Evolutionary conservation across 2,329 filamentous ascomycete species (phyloP), one percentile per base, ranked within the genome.

Genomic region (Colletotrichum aenigma): DNA sequence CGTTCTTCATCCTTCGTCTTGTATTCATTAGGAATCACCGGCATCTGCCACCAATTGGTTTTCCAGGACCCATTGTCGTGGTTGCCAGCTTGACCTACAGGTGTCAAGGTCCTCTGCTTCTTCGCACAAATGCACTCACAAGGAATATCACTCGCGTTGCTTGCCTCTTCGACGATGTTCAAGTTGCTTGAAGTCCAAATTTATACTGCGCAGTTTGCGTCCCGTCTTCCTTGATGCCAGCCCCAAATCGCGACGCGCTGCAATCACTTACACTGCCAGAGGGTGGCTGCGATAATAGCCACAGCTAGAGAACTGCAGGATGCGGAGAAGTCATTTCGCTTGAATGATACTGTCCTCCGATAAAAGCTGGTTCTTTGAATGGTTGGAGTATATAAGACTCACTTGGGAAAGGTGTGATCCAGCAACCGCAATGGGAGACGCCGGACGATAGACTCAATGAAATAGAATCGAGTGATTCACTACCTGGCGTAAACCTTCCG

Each of bases 131-230:
- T 48, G 43, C 3, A 43, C n/a, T 12, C 38, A n/a, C 9, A n/a
- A n/a, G 18, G 18, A 43, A 18, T 1, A 36, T 36, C 34, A 36
- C 0, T 0, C 18, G 38, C 9, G 3, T 2, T 3, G 16, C n/a
- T n/a, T 43, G n/a, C 2, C n/a, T 21, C 18, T 48, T 6, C n/a
- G 18, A 9, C 10, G 43, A 21, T 3, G 0, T 48, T 48, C 10
- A 13, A 21, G 43, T 13, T 48, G 5, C 10, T 48, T 13, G 18
- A 48, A 48, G 10, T 13, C 0, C 10, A 7, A 7, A 7, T 48
- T 48, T 48, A 48, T 48, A 13, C 43, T 21, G 10, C 1, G 6
- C 6, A 48, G n/a, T 21, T 48, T 21, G n/a, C 10, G 43, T 21
- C 2, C 43, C 43, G 18, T 13, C 43, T 21, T 7, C 6, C 8